A percentile compares a stretch with the other conserved stretches of the same genome.
Conservation (phyloP, 768 basidiomycete species). For the Astraeus odoratus region DNA sequence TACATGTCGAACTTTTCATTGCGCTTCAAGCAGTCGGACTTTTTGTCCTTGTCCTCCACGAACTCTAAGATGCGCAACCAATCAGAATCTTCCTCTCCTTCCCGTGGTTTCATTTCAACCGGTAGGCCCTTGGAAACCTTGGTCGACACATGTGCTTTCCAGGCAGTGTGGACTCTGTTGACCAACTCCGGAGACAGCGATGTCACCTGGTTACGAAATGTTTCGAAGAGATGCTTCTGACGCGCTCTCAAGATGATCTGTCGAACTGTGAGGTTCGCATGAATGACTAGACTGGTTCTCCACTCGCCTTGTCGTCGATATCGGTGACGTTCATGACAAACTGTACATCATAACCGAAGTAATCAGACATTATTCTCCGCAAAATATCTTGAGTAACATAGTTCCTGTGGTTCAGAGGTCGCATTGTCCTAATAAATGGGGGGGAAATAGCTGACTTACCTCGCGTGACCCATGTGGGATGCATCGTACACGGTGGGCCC, state of each 20-base stretch:
- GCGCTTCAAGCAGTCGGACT: conserved; percentile 59
- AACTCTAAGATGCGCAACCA: conserved; percentile 54
- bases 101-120: conserved; percentile 36
- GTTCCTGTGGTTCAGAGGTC: conserved; percentile 52
- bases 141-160: conserved; percentile 55
- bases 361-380: conserved; percentile 84
- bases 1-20: conserved; percentile 95
- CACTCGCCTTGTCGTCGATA: conserved; percentile 92
- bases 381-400: conserved; percentile 95
- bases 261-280: conserved; percentile 2
- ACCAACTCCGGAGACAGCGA: conserved; percentile 54
- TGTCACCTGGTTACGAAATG: conserved; percentile 48
- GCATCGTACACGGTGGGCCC: conserved; percentile 99
- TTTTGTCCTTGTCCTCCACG: conserved; percentile 54
- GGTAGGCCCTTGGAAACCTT: conserved; percentile 63
- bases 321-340: conserved; percentile 99
- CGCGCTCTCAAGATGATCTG: conserved; percentile 94
- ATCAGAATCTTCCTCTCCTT: conserved; percentile 41
- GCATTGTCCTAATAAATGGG: conserved; percentile 2
- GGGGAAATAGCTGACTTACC: conserved; percentile 40
- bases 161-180: conserved; percentile 50
- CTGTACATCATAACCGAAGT: conserved; percentile 96
- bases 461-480: conserved; percentile 97
- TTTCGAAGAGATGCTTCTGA: conserved; percentile 65
- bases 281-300: neutral